Base-by-base conservation (phyloP, 257 asterid genomes). In the Ilex asprella region DNA sequence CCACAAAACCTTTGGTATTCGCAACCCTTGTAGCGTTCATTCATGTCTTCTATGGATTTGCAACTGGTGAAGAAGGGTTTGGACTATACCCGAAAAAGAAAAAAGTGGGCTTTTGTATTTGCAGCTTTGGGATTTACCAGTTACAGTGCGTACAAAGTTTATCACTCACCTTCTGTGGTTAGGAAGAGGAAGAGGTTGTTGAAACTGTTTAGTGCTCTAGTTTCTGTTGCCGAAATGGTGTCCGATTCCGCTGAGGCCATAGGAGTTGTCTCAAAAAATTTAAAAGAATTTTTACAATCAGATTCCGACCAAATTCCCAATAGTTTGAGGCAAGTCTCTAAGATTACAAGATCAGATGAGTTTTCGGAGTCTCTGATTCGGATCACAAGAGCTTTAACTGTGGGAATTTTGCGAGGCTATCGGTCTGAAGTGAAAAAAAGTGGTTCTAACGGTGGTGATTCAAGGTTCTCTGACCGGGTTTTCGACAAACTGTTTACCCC, bases 191-290 rank as follows among this genome's bases (percentile, higher is more conserved):
- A 75, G 39, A 78, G 70, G 39, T 55, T 81, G 56, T 32, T 66
- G 16, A 84, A 84, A 65, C 71, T 86, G 0, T 54, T 79, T 0
- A 64, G 69, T 30, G 71, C 91, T 15, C 55, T 86, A 7, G 47
- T 77, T 52, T 75, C 82, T 21, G 56, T 83, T 13, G 82, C 86
- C 55, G 88, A 81, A 62, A 71, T 77, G 84, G 65, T 83, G 14
- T 75, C 94, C n/a, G 79, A 86, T 73, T 81, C 97, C 14, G 81
- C 94, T 30, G 86, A 82, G 29, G 75, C 82, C 10, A 63, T 86
- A 55, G 84, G 87, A 61, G 59, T 84, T 51, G 68, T 86, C 54
- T 88, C 95, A 0, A 86, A 71, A 43, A 91, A 86, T 70, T 10
- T 86, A 0, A 86, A 84, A 54, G 80, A 80, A 10, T 86, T 84